Percentiles rank a stretch among this genome's conserved stretches.
Conservation (phyloP, 2,329 filamentous ascomycete genomes). For the Pleomassaria siparia region DNA sequence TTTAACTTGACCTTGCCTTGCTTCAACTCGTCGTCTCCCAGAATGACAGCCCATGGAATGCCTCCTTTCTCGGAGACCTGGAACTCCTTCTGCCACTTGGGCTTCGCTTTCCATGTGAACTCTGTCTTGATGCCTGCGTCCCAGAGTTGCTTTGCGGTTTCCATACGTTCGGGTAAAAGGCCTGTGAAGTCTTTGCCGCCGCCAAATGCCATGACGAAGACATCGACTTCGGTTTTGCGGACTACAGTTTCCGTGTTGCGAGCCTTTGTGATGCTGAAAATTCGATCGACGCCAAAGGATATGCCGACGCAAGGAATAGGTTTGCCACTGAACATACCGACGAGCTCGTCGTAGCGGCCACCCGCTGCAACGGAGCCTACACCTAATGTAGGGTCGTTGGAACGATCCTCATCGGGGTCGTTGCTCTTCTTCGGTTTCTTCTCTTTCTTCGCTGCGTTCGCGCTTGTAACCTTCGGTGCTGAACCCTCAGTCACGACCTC, state of each 20-base stretch:
- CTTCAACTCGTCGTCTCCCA: conserved; percentile 87
- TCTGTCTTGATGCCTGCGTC: conserved; percentile 89
- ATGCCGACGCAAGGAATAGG: conserved; percentile 90
- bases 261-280: conserved; percentile 88
- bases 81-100: conserved; percentile 86
- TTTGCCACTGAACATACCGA: conserved; percentile 90
- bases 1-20: conserved; percentile 81
- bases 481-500: conserved; percentile 84
- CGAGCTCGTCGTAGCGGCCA: conserved; percentile 88
- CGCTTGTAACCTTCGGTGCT: conserved; percentile 50
- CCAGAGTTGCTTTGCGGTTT: conserved; percentile 76
- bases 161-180: conserved; percentile 80
- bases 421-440: conserved; percentile 25
- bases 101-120: conserved; percentile 86
- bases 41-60: conserved; percentile 82
- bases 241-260: conserved; percentile 60
- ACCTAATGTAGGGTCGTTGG: conserved; percentile 76
- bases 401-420: conserved; percentile 65
- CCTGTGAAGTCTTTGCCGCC: conserved; percentile 81
- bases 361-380: conserved; percentile 74
- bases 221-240: conserved; percentile 77
- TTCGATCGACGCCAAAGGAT: conserved; percentile 93
- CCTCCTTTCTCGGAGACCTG: conserved; percentile 75
- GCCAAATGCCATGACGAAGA: conserved; percentile 93
- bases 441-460: conserved; percentile 47